phyloP scores from a whole-genome alignment of 1,284 basidiomycete genomes.

The Microbotryomycetes sp. region DNA sequence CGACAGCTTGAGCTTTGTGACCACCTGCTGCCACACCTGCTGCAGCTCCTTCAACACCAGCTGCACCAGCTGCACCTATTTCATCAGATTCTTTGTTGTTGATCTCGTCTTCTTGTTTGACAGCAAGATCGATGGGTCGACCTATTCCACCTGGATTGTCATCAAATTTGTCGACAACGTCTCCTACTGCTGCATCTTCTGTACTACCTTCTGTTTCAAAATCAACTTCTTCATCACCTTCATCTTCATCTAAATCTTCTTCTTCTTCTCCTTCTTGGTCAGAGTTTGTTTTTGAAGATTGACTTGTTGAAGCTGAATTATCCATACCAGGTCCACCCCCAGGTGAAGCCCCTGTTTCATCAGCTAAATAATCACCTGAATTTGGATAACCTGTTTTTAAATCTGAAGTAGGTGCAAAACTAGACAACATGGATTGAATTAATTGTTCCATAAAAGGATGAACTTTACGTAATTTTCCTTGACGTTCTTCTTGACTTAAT shows the following conservation, averaged over 20 bases:
- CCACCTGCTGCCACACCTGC: conserved; percentile 27
- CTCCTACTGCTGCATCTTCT: conserved; percentile 25
- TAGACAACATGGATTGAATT: conserved; percentile 35
- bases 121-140: conserved; percentile 36
- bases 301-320: conserved; percentile 1
- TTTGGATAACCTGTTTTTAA: conserved; percentile 25
- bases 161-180: conserved; percentile 30
- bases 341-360: conserved; percentile 31
- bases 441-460: conserved; percentile 43
- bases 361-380: conserved; percentile 35
- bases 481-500: conserved; percentile 17
- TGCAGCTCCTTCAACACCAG: conserved; percentile 21
- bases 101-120: conserved; percentile 37
- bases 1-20: conserved; percentile 9
- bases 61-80: conserved; percentile 43
- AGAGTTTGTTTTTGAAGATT: conserved; percentile 7
- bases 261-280: conserved; percentile 34
- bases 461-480: conserved; percentile 28
- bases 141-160: conserved; percentile 39
- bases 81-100: conserved; percentile 2
- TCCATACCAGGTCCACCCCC: conserved; percentile 29
- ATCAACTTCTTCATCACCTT: conserved; percentile 12
- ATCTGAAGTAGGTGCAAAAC: conserved; percentile 27
- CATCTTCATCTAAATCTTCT: conserved; percentile 17
- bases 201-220: conserved; percentile 24